Evolutionary conservation across 148 eudicot species (phyloP), one percentile per base, ranked within the genome.

Genomic region (Rhododendron kiyosumense): DNA sequence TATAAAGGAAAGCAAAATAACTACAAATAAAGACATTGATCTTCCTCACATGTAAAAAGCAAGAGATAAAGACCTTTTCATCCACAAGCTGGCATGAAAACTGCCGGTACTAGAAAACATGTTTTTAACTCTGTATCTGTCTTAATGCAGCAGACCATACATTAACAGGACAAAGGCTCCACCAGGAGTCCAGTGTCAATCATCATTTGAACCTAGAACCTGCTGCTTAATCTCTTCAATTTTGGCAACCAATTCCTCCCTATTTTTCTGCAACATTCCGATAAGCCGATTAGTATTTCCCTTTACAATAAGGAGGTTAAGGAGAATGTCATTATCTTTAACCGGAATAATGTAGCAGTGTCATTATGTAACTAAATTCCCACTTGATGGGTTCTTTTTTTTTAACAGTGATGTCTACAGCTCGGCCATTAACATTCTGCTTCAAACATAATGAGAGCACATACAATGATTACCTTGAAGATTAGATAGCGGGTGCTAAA

Each of bases 401-500:
- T 90, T 22, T 8, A 63, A 24, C 5, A 63, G 3, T 24, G 15
- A 28, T 0, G 18, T 30, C 71, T 65, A 11, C 30, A 65, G 30
- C 71, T n/a, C 30, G 4, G 34, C 17, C 75, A 28, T 3, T 3
- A 12, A 84, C 87, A 84, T 94, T 94, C 88, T 91, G 69, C 97
- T 95, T 92, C 90, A 89, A 86, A 17, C n/a, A 86, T 45, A 17
- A 7, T 30, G 73, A 75, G 18, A 46, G 14, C 7, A 30, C 14
- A 8, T 36, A 28, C 49, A 74, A 54, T 79, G 84, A 59, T 13
- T 90, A 95, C 99, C 99, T 96, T 93, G 65, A 95, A 96, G 49
- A 96, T 69, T 73, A 96, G 89, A 90, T 93, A 94, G 32, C 98
- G 97, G 26, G 92, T 86, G 88, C 89, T 89, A 87, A 96, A 96